Evolutionary conservation across 495 filamentous ascomycete genomes (phyloP), one percentile per base, ranked within the genome.

Genomic region (Patellaria atrata): DNA sequence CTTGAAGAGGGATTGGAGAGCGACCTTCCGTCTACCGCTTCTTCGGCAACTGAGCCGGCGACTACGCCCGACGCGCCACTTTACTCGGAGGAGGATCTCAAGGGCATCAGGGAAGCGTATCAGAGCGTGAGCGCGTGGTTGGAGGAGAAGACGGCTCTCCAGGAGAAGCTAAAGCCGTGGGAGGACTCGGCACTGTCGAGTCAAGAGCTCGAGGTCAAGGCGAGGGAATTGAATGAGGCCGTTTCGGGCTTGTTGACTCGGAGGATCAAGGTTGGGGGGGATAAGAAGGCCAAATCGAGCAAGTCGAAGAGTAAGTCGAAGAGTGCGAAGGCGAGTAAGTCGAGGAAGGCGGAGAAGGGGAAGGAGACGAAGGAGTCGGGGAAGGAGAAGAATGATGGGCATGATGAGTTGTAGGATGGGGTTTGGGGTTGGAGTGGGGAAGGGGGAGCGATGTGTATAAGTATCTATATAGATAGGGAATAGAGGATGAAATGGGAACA

Each of bases 221-320:
- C 70, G 5, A 65, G 73, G 46, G 62, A 71, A 55, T 57, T 86
- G 16, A 69, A 73, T 49, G 65, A 71, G 32, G 67, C 68, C 4
- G 71, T 79, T 27, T 64, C 79, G 49, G 74, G 80, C 33, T 63
- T 86, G 27, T 61, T 79, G 28, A 67, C 77, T 65, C 77, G 72
- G 65, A 75, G 74, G 48, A 73, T 85, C 45, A 68, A 64, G 30
- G 64, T 38, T 23, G 37, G 42, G 16, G 18, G n/a, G 37, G 33
- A 41, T 16, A 44, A 47, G 37, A 64, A 63, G 43, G 14, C 43
- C 15, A 66, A 63, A 33, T 67, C 66, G 47, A 49, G 48, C 4
- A 66, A 62, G 47, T 41, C 56, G 20, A 64, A 61, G 43, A n/a
- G 33, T 8, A 41, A 44, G 33, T 58, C 54, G 18, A 42, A 45